phyloP scores from a whole-genome alignment of 371 early-diverging fungal genomes.

The Apophysomyces elegans region DNA sequence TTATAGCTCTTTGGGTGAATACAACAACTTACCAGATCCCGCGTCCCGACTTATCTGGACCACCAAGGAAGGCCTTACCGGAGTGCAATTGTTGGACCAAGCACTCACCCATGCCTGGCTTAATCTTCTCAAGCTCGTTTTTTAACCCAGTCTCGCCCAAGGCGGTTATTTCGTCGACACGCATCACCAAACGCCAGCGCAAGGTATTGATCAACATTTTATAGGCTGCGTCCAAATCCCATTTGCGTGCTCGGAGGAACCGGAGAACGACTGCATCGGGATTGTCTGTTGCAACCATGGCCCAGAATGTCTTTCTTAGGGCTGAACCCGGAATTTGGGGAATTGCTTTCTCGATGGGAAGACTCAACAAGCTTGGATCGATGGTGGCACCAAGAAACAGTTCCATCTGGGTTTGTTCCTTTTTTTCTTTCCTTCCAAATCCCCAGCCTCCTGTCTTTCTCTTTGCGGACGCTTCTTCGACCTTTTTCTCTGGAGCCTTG shows the following conservation, averaged over 20 bases:
- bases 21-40: conserved; percentile 61
- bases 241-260: conserved; percentile 81
- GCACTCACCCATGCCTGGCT: conserved; percentile 47
- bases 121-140: conserved; percentile 44
- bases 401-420: conserved; percentile 34
- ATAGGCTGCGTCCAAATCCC: conserved; percentile 69
- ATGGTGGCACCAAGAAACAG: conserved; percentile 55
- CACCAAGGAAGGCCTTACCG: conserved; percentile 64
- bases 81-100: conserved; percentile 54
- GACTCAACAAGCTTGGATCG: conserved; percentile 41
- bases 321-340: conserved; percentile 39
- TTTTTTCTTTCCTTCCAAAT: conserved; percentile 33
- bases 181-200: conserved; percentile 67
- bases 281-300: conserved; percentile 62
- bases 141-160: conserved; percentile 58
- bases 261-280: conserved; percentile 72
- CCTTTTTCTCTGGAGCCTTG: conserved; percentile 24
- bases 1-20: neutral
- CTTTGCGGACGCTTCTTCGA: conserved; percentile 10
- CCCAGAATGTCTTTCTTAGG: conserved; percentile 55
- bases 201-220: conserved; percentile 66
- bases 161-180: conserved; percentile 58
- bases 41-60: conserved; percentile 58
- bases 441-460: conserved; percentile 34
- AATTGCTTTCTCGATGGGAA: conserved; percentile 46